Evolutionary conservation across 2,329 filamentous ascomycete genomes (phyloP), one percentile per base, ranked within the genome.

Genomic region (Aspergillus jensenii): DNA sequence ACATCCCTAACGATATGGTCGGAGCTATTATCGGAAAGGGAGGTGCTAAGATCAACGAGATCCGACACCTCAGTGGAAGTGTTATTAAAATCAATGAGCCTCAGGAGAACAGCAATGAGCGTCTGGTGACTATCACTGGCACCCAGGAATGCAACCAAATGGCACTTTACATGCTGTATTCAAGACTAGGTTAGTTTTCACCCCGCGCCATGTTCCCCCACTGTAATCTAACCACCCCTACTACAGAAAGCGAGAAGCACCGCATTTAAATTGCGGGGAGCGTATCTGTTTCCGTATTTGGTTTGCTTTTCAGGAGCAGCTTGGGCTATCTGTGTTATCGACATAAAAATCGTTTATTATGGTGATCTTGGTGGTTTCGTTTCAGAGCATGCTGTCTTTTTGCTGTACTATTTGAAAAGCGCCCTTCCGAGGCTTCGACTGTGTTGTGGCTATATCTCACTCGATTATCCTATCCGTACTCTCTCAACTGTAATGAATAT

Each of bases 51-150:
- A 99, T 99, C 83, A 99, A 99, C 73, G 95, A 99, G 78, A 99
- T 99, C 65, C 88, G 95, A 67, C 92, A 97, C 75, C 87, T 99
- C 68, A 96, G 90, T 75, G 95, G 93, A 67, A 98, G 93, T 78
- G 93, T 99, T 47, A 98, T 99, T 77, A 99, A 99, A 82, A 99
- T 99, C 82, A 98, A 99, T 74, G 95, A 99, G 75, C 95, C 95
- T 1, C 95, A 97, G 75, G 95, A 98, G 76, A 98, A 96, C 79
- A 98, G 91, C 83, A 99, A 98, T 71, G 95, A 99, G 81, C 89
- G 95, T 62, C 82, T 99, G 59, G 95, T 99, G 58, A 99, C 95
- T 15, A 96, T 99, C 67, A 97, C 95, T 2, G 95, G 95, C 64
- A 98, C 95, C 6, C 92, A 96, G 69, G 95, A 99, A 78, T 97